Percentiles rank a stretch among this genome's conserved stretches.
These are phyloP conservation scores for Kalaharituber pfeilii DNA, from an alignment of 2,329 filamentous ascomycete species.

Conservation along the genomic window DNA sequence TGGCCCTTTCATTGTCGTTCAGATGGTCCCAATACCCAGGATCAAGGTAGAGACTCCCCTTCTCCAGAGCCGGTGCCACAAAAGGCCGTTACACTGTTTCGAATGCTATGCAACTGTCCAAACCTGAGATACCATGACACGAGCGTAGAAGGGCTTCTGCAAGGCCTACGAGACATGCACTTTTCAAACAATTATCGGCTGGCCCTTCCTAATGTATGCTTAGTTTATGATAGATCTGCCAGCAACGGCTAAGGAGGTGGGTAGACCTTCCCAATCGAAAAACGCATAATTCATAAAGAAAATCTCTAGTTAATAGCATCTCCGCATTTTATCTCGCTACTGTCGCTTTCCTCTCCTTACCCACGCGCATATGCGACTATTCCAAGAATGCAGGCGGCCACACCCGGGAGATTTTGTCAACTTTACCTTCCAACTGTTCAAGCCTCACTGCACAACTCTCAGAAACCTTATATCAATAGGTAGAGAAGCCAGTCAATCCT, in stretches of 20 bases:
- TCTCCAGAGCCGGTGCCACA: background rate
- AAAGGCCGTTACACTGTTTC: background rate
- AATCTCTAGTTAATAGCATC: background rate
- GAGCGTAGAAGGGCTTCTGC: background rate
- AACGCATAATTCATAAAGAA: background rate
- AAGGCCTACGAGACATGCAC: background rate
- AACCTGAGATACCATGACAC: background rate
- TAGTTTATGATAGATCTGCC: background rate
- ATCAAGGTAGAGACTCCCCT: background rate
- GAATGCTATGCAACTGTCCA: background rate
- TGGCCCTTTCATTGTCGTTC: background rate
- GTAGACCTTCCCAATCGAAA: background rate
- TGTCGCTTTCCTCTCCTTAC: background rate
- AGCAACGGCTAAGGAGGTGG: background rate
- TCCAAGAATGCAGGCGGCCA: background rate
- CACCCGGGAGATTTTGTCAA: background rate
- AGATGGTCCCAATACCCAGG: background rate
- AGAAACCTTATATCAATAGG: background rate
- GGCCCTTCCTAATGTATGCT: background rate
- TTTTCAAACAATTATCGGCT: background rate
- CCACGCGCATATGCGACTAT: background rate
- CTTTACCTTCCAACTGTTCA: background rate
- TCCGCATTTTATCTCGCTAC: conserved; percentile 1
- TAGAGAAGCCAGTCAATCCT: background rate
- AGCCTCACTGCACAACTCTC: background rate